Evolutionary conservation across 2,329 filamentous ascomycete genomes (phyloP), one percentile per base, ranked within the genome.

Genomic region (Aspergillus melleus): DNA sequence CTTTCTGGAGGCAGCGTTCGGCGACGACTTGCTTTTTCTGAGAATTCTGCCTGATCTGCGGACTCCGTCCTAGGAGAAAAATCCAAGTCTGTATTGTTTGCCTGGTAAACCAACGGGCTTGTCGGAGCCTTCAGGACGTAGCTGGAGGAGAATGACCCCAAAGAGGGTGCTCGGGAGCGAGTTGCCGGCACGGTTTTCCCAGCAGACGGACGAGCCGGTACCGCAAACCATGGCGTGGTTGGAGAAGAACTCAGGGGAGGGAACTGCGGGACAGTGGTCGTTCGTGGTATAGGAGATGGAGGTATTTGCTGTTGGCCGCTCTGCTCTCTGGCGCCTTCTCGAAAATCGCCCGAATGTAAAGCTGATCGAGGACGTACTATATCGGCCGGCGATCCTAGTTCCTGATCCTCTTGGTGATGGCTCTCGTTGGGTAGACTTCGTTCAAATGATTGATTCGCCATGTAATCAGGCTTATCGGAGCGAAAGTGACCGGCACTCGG

Each of bases 51-150:
- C 39, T 85, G 79, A 52, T 86, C 80, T 55, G 84, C 80, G 47
- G 77, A 75, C 57, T 84, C 80, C 56, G 83, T 74, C 20, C 80
- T 80, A 63, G 84, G 80, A 2, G 86, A 81, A 52, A 89, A 80
- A 59, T 91, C 88, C 22, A 89, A 71, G 66, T 95, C 91, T 6
- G 91, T 88, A 66, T 93, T 95, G 76, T 89, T 96, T 69, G 92
- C 87, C 47, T 92, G 92, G 70, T 97, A 88, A 0, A 96, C 93
- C 11, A 99, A 81, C 14, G 95, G 95, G 69, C 93, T 98, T 2
- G 95, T 98, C 0, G 95, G 94, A 2, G 91, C 86, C 76, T 94
- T 90, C 62, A 96, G 90, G 32, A 90, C 83, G 73, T 96, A 97
- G 67, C 87, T 92, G 2, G 88, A 90, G 0, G 90, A 89, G 14